Evolutionary conservation across 192 early-diverging fungal species (phyloP).

Genomic region (Backusella tuberculispora): DNA sequence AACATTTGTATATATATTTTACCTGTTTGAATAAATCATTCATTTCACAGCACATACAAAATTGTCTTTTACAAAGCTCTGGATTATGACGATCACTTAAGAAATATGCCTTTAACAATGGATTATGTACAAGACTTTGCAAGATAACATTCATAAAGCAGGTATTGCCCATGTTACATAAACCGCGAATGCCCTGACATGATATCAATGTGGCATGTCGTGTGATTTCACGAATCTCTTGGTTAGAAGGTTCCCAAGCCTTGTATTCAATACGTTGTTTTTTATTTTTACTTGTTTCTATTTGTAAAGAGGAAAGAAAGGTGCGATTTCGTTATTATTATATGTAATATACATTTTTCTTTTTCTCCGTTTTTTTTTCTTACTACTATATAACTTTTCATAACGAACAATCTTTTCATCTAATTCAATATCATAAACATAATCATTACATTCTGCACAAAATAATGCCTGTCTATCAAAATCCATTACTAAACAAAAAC

Average conservation of each 20-base stretch:
- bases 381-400: constrained; percentile 25
- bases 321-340: neutral
- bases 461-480: constrained; percentile 68
- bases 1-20: neutral
- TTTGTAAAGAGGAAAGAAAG: constrained; percentile 23
- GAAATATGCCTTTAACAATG: constrained; percentile 86
- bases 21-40: constrained; percentile 82
- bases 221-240: constrained; percentile 58
- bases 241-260: constrained; percentile 62
- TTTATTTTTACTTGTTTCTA: constrained; percentile 51
- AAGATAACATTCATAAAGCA: constrained; percentile 97
- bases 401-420: constrained; percentile 44
- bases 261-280: constrained; percentile 44
- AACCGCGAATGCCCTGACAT: constrained; percentile 76
- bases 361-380: neutral
- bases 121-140: constrained; percentile 92
- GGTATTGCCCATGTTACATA: constrained; percentile 91
- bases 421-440: constrained; percentile 81
- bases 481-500: constrained; percentile 73
- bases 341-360: neutral
- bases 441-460: constrained; percentile 81
- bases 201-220: constrained; percentile 44
- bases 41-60: constrained; percentile 95
- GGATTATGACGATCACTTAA: constrained; percentile 88
- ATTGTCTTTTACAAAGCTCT: constrained; percentile 59